Evolutionary conservation across 1,284 basidiomycete species (phyloP).

Genomic region (Termitomyces sp.): DNA sequence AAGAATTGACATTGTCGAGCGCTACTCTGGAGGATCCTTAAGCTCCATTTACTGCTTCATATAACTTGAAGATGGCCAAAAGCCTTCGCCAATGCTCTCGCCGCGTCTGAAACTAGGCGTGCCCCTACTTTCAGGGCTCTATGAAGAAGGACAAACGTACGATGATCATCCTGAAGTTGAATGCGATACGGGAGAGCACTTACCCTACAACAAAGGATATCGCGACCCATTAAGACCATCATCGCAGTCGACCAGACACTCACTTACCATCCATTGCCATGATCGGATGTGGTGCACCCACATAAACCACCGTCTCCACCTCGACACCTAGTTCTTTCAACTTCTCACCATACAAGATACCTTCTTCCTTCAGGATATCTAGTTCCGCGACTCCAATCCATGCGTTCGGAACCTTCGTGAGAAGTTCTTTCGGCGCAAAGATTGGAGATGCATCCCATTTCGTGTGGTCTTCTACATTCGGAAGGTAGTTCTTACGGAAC

Average conservation of each 20-base stretch:
- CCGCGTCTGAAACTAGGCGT: conserved; percentile 53
- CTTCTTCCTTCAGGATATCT: conserved; percentile 67
- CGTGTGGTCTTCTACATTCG: conserved; percentile 50
- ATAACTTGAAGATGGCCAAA: conserved; percentile 23
- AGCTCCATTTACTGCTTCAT: neutral
- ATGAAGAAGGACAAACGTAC: neutral
- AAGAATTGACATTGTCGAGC: no score
- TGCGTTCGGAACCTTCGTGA: conserved; percentile 49
- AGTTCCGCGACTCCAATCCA: conserved; percentile 64
- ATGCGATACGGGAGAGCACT: neutral
- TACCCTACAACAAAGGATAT: conserved; percentile 3
- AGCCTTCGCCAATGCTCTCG: conserved; percentile 40
- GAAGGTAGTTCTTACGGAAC: conserved; percentile 67
- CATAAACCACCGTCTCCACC: conserved; percentile 53
- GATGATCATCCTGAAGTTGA: neutral
- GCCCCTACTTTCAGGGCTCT: conserved; percentile 49
- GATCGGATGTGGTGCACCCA: conserved; percentile 61
- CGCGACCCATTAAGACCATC: neutral
- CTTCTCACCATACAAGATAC: conserved; percentile 59
- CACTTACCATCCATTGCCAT: conserved; percentile 63
- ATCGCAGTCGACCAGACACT: neutral
- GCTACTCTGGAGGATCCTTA: neutral
- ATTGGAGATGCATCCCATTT: conserved; percentile 69
- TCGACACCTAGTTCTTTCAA: conserved; percentile 49
- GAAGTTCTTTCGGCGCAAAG: conserved; percentile 53